Base-by-base conservation (phyloP, 179 eudicot genomes). In the Corrigiola litoralis region DNA sequence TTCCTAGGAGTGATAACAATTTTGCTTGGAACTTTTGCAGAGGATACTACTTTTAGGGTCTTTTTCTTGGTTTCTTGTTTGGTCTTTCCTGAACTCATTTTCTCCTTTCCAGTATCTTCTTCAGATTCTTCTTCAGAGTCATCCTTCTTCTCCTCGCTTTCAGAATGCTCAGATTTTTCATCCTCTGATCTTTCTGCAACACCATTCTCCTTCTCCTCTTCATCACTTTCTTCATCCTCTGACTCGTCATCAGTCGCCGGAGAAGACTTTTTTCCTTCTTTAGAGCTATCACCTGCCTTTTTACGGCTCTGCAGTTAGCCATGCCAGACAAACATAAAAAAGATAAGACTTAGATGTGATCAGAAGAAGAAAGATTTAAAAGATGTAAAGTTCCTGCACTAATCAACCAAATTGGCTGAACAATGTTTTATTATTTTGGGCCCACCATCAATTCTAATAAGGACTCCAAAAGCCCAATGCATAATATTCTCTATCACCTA, bases 91-190 rank as follows among this genome's bases (percentile, higher is more conserved):
- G 80, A 67, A 52, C 51, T 58, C 13, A 51, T 71, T 67, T 83
- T 83, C 36, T 68, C 57, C 66, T 71, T 78, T 54, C 42, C 69
- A 2, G 73, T 63, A n/a, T 80, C 84, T 45, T 90, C 95, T 66
- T 83, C 88, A 63, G 92, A 74, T 32, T 83, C 86, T 4, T 68
- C 82, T 69, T 78, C 88, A 72, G 87, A 69, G 62, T 79, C 81
- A 62, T 78, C 77, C 58, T 67, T 73, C 61, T 90, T 73, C 41
- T 78, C 84, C 70, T 77, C 83, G 69, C 84, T 78, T 54, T 69
- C 81, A 56, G 88, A 82, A 55, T 68, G 78, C 52, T 84, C 84
- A 66, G 89, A 76, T 31, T 70, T 77, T 65, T 82, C 84, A 58
- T 75, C 82, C 27, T 83, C 85, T 20, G 87, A 75, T 63, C 34